Conservation (phyloP, 2,329 filamentous ascomycete genomes). For the Beauveria medogensis region DNA sequence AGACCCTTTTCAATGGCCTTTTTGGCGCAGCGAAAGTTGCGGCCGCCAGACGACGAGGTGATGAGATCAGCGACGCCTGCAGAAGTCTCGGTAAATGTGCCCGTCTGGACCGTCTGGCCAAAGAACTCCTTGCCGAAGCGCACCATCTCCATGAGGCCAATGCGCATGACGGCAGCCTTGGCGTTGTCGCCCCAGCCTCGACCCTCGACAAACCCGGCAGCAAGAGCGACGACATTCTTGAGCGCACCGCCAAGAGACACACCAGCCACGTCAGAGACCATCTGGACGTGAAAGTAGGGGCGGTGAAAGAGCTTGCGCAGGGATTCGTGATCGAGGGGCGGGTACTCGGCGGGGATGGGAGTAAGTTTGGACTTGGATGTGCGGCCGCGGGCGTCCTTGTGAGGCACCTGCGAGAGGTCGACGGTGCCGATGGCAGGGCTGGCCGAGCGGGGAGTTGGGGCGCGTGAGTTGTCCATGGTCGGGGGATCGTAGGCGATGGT, state of each 20-base stretch:
- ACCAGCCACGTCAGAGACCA: conserved; percentile 92
- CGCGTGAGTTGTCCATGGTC: conserved; percentile 68
- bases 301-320: conserved; percentile 86
- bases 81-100: conserved; percentile 94
- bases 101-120: conserved; percentile 65
- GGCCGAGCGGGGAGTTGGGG: conserved; percentile 45
- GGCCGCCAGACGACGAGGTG: conserved; percentile 82
- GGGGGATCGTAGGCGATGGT: conserved; percentile 95
- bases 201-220: conserved; percentile 90
- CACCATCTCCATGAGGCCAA: conserved; percentile 93
- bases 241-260: conserved; percentile 90
- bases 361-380: conserved; percentile 62
- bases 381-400: conserved; percentile 62
- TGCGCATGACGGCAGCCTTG: conserved; percentile 96
- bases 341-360: conserved; percentile 73
- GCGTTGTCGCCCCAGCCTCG: conserved; percentile 97
- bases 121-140: conserved; percentile 94
- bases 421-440: conserved; percentile 43
- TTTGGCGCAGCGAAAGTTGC: conserved; percentile 92
- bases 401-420: conserved; percentile 41
- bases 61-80: conserved; percentile 94
- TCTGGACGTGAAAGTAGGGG: conserved; percentile 93
- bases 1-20: conserved; percentile 73
- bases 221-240: conserved; percentile 94
- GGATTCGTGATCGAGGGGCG: conserved; percentile 74